Evolutionary conservation across 2,329 filamentous ascomycete genomes (phyloP).

Genomic region (Botrytis squamosa): DNA sequence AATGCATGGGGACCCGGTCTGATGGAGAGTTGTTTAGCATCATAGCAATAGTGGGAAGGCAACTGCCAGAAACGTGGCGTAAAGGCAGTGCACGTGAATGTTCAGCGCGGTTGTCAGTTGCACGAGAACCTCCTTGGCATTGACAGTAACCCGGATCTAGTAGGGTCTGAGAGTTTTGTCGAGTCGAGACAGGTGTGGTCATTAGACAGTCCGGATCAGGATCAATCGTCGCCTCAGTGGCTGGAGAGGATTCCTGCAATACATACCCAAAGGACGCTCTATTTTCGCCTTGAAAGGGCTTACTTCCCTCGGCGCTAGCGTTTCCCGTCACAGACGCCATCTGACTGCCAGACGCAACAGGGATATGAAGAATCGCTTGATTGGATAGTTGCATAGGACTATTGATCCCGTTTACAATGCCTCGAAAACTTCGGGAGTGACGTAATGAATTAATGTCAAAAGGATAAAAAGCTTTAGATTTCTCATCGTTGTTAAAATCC

Average conservation of each 20-base stretch:
- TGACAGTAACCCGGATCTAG: background rate
- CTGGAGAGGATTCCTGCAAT: background rate
- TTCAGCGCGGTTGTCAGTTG: background rate
- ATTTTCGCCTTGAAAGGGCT: background rate
- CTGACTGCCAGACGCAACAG: background rate
- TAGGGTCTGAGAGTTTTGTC: background rate
- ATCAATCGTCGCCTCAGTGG: conserved; percentile 6
- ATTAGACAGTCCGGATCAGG: conserved; percentile 16
- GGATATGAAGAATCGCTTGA: conserved; percentile 1
- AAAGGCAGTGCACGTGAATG: background rate
- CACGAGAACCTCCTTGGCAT: background rate
- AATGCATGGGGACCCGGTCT: background rate
- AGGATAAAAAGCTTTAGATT: background rate
- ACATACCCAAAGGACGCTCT: background rate
- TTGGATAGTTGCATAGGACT: conserved; percentile 1
- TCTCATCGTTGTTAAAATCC: conserved; percentile 5
- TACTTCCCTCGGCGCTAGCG: background rate
- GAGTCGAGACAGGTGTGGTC: conserved; percentile 11
- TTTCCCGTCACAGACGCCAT: background rate
- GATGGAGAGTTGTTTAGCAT: conserved; percentile 11
- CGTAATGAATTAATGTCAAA: background rate
- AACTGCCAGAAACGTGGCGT: background rate
- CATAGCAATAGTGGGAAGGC: conserved; percentile 14
- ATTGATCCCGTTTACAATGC: conserved; percentile 21
- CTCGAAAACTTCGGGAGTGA: conserved; percentile 17